Base-by-base conservation (phyloP, 1,284 basidiomycete genomes). In the Grifola frondosa region DNA sequence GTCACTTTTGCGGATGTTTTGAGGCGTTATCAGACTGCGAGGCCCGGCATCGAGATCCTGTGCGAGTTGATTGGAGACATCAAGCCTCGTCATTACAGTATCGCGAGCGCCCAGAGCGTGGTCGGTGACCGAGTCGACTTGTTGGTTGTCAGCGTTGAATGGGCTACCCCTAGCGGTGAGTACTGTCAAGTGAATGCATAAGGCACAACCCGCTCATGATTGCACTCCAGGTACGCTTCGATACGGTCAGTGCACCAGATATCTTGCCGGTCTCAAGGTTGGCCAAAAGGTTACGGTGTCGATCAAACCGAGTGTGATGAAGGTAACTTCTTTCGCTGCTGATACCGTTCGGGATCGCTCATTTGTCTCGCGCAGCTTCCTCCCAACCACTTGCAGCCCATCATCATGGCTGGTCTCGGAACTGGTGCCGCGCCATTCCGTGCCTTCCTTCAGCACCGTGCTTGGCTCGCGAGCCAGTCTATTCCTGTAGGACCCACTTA, bases 281-380 rank as follows among this genome's bases (percentile, higher is more conserved):
- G 97, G 97, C 24, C 88, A 91, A 66, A 87, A 95, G 68, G 93
- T 99, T 24, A 98, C 95, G 2, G 96, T 97, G 13, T 97, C 94
- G 15, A 88, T 99, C 70, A 97, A 97, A 70, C 97, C 97, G 17
- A 96, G 92, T 60, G 96, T 99, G 36, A 99, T 99, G 96, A 99
- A 97, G 80, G 89, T 92, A 42, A 26, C 6, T 20, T 48, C 38
- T 34, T 29, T 8, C 22, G 23, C 6, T 6, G 4, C 17, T 2
- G 28, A 13, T 10, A 21, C 3, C 17, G 6, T 8, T 6, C 11
- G 13, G 30, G 15, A 37, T 23, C 4, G 16, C 24, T 25, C 26
- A 30, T 39, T 39, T 24, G 37, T 6, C n/a, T 21, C 25, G 46
- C 31, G n/a, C 49, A 88, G 88, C 75, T 97, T 9, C 96, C 97